Evolutionary conservation across 2,329 filamentous ascomycete species (phyloP).

Genomic region (Mollisiaceae sp.): DNA sequence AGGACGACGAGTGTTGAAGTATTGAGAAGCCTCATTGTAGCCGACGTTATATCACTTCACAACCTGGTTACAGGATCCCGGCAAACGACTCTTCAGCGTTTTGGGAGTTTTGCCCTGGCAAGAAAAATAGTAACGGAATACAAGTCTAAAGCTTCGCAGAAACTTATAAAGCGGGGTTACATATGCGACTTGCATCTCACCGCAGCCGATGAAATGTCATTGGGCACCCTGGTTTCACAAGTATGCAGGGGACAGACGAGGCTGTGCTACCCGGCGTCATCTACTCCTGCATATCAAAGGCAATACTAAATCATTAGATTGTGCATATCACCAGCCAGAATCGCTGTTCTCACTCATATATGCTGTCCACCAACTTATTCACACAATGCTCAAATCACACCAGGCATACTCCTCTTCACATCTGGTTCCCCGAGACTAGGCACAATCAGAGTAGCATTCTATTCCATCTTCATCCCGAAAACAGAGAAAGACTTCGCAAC

Average conservation of each 20-base stretch:
- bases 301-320: too few species aligned
- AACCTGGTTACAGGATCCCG: not conserved
- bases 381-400: too few species aligned
- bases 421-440: not conserved
- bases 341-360: too few species aligned
- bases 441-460: not conserved
- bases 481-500: not conserved
- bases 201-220: not conserved
- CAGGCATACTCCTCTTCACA: too few species aligned
- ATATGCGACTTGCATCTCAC: not conserved
- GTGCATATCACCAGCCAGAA: too few species aligned
- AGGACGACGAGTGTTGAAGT: not conserved
- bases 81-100: not conserved
- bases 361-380: too few species aligned
- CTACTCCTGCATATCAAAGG: too few species aligned
- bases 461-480: not conserved
- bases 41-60: not conserved
- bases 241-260: not conserved
- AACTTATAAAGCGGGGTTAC: not conserved
- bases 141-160: not conserved
- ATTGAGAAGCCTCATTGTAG: slow-evolving; percentile 11
- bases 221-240: not conserved
- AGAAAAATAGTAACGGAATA: not conserved
- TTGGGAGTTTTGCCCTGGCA: not conserved
- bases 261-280: not conserved